Conservation (phyloP, 1,139 yeast species). For the Zygosaccharomyces pseudobailii region DNA sequence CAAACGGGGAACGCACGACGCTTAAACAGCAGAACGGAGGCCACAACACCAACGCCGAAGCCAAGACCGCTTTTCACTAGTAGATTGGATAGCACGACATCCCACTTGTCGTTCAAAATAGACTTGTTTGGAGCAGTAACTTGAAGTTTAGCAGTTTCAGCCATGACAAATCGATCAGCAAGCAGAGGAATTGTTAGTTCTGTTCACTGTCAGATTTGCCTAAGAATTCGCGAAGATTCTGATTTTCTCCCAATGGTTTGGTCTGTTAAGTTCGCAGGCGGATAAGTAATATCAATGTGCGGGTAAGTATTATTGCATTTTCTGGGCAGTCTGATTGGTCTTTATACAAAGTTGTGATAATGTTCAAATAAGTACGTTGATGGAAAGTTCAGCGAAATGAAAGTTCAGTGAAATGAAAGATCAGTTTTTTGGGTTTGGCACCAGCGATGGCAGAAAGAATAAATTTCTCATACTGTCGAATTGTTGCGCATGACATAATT, state of each 20-base stretch:
- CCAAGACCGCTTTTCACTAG: constrained; percentile 97
- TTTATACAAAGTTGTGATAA: not conserved
- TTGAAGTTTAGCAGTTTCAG: constrained; percentile 25
- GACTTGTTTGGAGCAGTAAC: constrained; percentile 55
- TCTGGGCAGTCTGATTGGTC: constrained; percentile 4
- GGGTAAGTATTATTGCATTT: constrained; percentile 1
- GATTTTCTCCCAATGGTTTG: not conserved
- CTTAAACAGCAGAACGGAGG: constrained; percentile 84
- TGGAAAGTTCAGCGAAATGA: too few relatives aligned
- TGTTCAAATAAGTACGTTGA: too few relatives aligned
- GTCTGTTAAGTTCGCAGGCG: not conserved
- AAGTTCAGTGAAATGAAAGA: not conserved
- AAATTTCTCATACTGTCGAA: not conserved
- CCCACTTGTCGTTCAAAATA: constrained; percentile 89
- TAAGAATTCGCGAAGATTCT: not conserved
- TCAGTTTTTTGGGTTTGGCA: not conserved
- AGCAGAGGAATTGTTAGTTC: not conserved
- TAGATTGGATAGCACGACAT: constrained; percentile 89
- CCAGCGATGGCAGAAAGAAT: too few relatives aligned
- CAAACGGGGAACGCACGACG: constrained; percentile 97
- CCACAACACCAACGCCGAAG: constrained; percentile 91
- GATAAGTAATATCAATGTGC: not conserved
- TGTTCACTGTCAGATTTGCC: too few relatives aligned
- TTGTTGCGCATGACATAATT: too few relatives aligned
- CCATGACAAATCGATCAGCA: constrained; percentile 18